Percentiles rank a stretch among this genome's conserved stretches.
phyloP scores from a whole-genome alignment of 768 basidiomycete genomes.

The Dictyophora rubrovolvata region DNA sequence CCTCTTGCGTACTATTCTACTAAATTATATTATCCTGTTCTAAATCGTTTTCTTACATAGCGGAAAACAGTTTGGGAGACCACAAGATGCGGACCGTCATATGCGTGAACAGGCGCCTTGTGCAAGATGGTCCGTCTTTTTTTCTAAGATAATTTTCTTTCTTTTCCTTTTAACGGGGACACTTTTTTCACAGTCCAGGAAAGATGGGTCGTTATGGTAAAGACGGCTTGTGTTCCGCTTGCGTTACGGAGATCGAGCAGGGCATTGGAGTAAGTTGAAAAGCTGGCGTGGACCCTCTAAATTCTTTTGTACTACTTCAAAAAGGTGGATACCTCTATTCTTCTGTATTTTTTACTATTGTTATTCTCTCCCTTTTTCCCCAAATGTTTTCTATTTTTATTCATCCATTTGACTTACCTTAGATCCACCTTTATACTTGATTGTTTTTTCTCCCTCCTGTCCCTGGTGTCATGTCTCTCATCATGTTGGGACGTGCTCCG shows the following conservation, averaged over 20 bases:
- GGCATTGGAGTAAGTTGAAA: background rate
- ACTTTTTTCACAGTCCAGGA: background rate
- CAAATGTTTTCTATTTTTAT: background rate
- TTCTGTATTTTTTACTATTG: background rate
- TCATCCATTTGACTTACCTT: background rate
- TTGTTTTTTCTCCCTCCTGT: background rate
- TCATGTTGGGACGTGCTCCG: background rate
- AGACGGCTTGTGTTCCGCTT: background rate
- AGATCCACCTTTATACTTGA: background rate
- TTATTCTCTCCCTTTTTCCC: background rate
- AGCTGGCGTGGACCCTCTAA: background rate
- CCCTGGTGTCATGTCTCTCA: no score
- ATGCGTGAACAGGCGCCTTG: constrained; percentile 3
- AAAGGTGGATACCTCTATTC: background rate
- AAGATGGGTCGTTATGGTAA: constrained; percentile 7
- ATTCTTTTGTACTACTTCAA: background rate
- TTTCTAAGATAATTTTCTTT: background rate
- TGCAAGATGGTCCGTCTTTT: background rate
- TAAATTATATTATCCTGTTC: background rate
- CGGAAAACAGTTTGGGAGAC: constrained; percentile 1
- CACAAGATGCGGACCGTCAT: constrained; percentile 7
- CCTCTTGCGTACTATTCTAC: background rate
- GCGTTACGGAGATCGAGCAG: background rate
- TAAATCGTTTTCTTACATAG: background rate
- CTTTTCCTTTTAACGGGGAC: background rate